Conservation (phyloP, 345 rosid species). For the Ailanthus altissimus region DNA sequence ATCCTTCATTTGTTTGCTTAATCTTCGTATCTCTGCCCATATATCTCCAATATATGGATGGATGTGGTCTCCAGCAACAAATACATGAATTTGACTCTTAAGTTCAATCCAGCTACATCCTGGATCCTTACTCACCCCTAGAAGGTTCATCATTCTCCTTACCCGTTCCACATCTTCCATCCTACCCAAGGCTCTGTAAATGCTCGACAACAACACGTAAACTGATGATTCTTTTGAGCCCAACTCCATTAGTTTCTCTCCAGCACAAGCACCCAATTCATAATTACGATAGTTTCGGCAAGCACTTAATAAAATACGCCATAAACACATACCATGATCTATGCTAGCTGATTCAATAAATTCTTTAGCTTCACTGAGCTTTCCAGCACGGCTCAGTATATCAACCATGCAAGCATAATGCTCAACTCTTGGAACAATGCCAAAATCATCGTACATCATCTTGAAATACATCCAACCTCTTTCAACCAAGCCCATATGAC, state of each 20-base stretch:
- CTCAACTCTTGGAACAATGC: slow-evolving; percentile 57
- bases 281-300: slow-evolving; percentile 58
- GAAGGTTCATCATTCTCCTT: slow-evolving; percentile 50
- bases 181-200: slow-evolving; percentile 57
- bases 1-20: slow-evolving; percentile 57
- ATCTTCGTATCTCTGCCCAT: slow-evolving; percentile 34
- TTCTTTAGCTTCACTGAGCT: slow-evolving; percentile 61
- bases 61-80: slow-evolving; percentile 62
- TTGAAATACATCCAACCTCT: slow-evolving; percentile 59
- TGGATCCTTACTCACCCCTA: slow-evolving; percentile 65
- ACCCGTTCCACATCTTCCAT: slow-evolving; percentile 56
- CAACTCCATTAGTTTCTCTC: slow-evolving; percentile 69
- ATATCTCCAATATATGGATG: slow-evolving; percentile 52
- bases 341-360: slow-evolving; percentile 65
- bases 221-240: slow-evolving; percentile 75
- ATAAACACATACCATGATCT: slow-evolving; percentile 66
- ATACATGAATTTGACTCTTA: slow-evolving; percentile 47
- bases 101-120: slow-evolving; percentile 79
- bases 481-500: slow-evolving; percentile 70
- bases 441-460: slow-evolving; percentile 52
- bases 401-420: slow-evolving; percentile 87
- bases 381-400: slow-evolving; percentile 75
- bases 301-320: slow-evolving; percentile 70
- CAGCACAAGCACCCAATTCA: slow-evolving; percentile 70
- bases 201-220: slow-evolving; percentile 54